Base-by-base conservation (phyloP, 2,329 filamentous ascomycete species). In the Fusarium subglutinans region DNA sequence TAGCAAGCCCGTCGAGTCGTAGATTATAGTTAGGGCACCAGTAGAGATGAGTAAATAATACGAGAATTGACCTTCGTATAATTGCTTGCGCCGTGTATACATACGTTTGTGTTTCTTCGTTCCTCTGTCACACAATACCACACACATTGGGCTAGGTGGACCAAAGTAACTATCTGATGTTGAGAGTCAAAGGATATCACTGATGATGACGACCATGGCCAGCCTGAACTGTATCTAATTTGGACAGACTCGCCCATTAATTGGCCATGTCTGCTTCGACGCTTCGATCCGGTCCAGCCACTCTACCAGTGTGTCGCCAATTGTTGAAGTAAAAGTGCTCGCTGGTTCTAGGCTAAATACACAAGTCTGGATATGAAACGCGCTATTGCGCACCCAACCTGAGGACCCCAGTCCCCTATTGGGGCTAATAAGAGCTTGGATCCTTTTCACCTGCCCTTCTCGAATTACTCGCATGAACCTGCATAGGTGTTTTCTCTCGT, bases 321-420 rank as follows among this genome's bases (percentile, higher is more conserved):
- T 69, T 66, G 47, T 51, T 43, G 37, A 22, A 43, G 37, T 43
- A 70, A 48, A 51, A 51, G 56, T 55, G 50, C 41, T 57, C 71
- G 30, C 54, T 54, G 28, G 53, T 50, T 57, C 41, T 55, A 50
- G 59, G 53, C 57, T 50, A 55, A 51, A 60, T 64, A 59, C 73
- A 67, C 66, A 60, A 70, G 65, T 45, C 54, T 60, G 30, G 28
- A 44, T 55, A 33, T 76, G 74, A 76, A 76, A 76, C 74, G 53
- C 74, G 66, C 74, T 72, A 76, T 76, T 61, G 62, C 64, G 61
- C 68, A 56, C 64, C 69, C 66, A 47, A 61, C 74, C 66, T 70
- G 43, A 75, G n/a, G 30, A 54, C 63, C 73, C 62, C 59, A 51
- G 62, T 62, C 64, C 68, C 47, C 63, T 61, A 60, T 37, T 35